phyloP scores from a whole-genome alignment of 139 green algal genomes.

The Coelastrella sp. region DNA sequence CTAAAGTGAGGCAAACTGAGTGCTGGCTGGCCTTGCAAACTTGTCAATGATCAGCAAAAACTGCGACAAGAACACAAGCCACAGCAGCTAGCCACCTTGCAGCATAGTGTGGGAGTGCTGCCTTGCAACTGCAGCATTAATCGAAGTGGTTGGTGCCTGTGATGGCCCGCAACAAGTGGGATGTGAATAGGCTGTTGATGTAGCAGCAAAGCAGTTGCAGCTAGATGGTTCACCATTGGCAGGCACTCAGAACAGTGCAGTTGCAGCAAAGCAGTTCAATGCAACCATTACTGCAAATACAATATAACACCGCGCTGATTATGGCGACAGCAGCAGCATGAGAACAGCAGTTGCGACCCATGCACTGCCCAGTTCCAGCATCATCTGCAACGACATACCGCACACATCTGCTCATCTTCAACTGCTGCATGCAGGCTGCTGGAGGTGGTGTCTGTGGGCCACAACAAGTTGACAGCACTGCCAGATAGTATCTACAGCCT shows the following conservation, averaged over 20 bases:
- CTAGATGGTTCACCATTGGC: neutral
- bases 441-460: neutral
- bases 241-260: no score
- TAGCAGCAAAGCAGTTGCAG: neutral
- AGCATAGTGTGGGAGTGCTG: neutral
- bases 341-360: neutral
- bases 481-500: constrained; percentile 10
- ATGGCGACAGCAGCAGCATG: neutral
- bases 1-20: constrained; percentile 1
- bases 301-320: neutral
- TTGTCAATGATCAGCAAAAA: neutral
- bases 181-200: no score
- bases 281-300: no score
- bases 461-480: constrained; percentile 35
- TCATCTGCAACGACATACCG: neutral
- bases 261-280: no score
- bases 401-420: neutral
- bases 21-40: neutral
- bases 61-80: neutral
- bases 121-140: neutral
- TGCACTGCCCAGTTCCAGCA: neutral
- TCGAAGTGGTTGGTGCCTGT: no score
- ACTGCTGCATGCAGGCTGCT: constrained; percentile 14
- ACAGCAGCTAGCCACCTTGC: neutral
- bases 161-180: no score